A percentile compares a stretch with the other conserved stretches of the same genome.
Conservation (phyloP, 1,284 basidiomycete genomes). For the Takashimella koratensis region DNA sequence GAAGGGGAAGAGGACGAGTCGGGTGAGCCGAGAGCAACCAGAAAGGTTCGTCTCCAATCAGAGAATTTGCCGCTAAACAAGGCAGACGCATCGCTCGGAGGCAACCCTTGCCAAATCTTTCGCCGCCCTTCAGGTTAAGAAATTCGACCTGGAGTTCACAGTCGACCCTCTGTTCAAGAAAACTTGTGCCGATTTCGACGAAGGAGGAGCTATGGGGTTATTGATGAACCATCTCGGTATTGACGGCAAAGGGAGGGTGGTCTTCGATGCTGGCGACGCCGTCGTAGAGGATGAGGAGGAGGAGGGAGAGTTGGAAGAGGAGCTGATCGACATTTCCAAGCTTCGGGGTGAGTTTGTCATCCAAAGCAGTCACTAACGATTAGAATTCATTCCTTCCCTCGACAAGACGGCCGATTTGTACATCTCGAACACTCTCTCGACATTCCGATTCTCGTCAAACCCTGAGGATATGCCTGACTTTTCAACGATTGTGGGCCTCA, state of each 20-base stretch:
- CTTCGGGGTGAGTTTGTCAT: conserved; percentile 59
- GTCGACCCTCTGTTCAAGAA: conserved; percentile 97
- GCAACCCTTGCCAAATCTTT: conserved; percentile 82
- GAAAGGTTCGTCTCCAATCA: conserved; percentile 27
- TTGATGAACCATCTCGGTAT: conserved; percentile 89
- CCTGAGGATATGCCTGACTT: conserved; percentile 51
- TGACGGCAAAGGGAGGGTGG: conserved; percentile 79
- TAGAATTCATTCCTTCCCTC: conserved; percentile 66
- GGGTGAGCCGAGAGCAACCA: conserved; percentile 31
- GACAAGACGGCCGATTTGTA: conserved; percentile 61
- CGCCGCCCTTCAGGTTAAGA: conserved; percentile 80
- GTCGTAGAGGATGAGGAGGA: conserved; percentile 67
- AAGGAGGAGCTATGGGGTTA: conserved; percentile 91
- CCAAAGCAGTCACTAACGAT: neutral
- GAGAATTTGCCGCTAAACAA: conserved; percentile 1
- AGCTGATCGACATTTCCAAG: conserved; percentile 54
- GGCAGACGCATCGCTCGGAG: conserved; percentile 62
- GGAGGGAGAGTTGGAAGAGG: conserved; percentile 55
- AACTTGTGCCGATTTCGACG: conserved; percentile 97
- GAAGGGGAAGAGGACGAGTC: conserved; percentile 48
- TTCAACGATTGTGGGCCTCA: conserved; percentile 39
- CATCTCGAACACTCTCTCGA: conserved; percentile 73
- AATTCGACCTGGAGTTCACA: conserved; percentile 88
- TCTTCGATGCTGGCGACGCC: conserved; percentile 95
- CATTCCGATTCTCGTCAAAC: conserved; percentile 74